phyloP scores from a whole-genome alignment of 208 protist species.

The Trypanosoma cruzi region DNA sequence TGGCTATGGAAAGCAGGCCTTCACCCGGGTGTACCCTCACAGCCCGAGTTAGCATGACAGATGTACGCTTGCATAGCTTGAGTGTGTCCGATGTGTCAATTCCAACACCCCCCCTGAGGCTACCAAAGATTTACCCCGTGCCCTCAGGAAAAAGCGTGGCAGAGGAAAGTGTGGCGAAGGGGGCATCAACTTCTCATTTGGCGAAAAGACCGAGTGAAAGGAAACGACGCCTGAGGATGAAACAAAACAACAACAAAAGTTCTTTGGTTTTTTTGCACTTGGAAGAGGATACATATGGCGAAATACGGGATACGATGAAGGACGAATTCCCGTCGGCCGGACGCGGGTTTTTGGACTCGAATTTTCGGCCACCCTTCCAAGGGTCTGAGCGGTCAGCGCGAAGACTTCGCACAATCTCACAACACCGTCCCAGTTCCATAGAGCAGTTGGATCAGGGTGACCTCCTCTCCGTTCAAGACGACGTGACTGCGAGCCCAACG shows the following conservation, averaged over 20 bases:
- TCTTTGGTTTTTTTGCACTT: conserved; percentile 3
- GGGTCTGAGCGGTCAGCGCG: background rate
- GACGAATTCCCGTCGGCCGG: background rate
- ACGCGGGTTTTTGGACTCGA: background rate
- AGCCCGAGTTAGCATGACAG: conserved; percentile 6
- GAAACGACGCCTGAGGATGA: background rate
- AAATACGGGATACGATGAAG: conserved; percentile 13
- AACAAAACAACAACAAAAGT: background rate
- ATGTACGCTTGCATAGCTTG: conserved; percentile 7
- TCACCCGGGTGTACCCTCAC: conserved; percentile 9
- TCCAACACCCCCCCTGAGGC: background rate
- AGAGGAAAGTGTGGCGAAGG: conserved; percentile 7
- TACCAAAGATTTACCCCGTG: background rate
- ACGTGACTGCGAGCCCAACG: background rate
- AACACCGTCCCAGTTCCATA: background rate
- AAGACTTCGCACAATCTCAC: background rate
- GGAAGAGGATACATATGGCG: conserved; percentile 14
- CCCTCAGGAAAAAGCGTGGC: background rate
- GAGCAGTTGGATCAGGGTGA: conserved; percentile 8
- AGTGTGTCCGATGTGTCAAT: background rate
- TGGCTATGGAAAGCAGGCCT: background rate
- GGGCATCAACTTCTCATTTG: background rate
- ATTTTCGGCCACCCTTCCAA: background rate
- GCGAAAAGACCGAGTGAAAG: conserved; percentile 2
- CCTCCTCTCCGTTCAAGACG: conserved; percentile 5